Evolutionary conservation across 306 rosid species (phyloP).

Genomic region (Notholithocarpus densiflorus): DNA sequence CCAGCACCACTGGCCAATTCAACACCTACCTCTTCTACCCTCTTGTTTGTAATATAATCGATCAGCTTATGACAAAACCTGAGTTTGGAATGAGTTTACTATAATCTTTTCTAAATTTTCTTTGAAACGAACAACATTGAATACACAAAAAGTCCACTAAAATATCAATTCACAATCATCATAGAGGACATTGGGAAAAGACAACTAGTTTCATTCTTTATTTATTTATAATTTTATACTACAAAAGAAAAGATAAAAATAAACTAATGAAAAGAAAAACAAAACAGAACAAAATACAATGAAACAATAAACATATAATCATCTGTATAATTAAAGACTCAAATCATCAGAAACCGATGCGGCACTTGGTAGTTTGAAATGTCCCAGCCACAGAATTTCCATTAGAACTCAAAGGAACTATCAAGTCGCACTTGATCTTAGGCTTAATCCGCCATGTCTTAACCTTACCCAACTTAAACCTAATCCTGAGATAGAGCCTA

Average conservation of each 20-base stretch:
- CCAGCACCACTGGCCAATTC: too few relatives aligned
- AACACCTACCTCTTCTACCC: too few relatives aligned
- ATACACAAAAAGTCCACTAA: too few relatives aligned
- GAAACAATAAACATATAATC: not conserved
- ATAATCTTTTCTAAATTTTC: too few relatives aligned
- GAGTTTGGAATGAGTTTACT: too few relatives aligned
- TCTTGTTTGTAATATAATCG: too few relatives aligned
- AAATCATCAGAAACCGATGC: conserved; percentile 20
- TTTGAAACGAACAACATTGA: too few relatives aligned
- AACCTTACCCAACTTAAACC: conserved; percentile 37
- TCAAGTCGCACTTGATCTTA: conserved; percentile 40
- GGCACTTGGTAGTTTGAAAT: conserved; percentile 33
- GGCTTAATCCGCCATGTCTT: conserved; percentile 34
- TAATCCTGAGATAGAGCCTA: conserved; percentile 28
- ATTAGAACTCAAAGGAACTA: conserved; percentile 35
- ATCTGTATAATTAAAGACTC: not conserved
- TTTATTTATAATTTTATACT: not conserved
- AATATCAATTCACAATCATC: not conserved
- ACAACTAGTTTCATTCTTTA: not conserved
- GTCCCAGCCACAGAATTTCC: not conserved
- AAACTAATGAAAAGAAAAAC: not conserved
- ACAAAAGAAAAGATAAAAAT: not conserved
- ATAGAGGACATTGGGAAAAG: not conserved
- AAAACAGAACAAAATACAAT: not conserved
- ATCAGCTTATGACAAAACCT: too few relatives aligned